A percentile compares a stretch with the other conserved stretches of the same genome.
phyloP scores from a whole-genome alignment of 2,329 filamentous ascomycete species.

The Parascedosporium putredinis region DNA sequence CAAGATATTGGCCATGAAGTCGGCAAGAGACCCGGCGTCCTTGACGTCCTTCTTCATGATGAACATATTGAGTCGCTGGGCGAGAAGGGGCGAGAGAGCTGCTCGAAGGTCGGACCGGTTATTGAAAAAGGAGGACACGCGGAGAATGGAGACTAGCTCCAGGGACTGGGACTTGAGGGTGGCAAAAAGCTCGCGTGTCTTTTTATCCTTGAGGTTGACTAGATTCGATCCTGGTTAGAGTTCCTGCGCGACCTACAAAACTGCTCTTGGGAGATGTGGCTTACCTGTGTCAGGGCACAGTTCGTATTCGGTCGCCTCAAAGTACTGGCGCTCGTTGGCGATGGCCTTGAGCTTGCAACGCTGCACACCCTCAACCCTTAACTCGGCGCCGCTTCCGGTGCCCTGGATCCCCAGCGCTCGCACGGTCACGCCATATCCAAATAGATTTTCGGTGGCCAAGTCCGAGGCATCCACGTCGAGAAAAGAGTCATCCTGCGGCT shows the following conservation, averaged over 20 bases:
- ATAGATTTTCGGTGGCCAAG: constrained; percentile 63
- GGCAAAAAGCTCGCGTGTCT: constrained; percentile 61
- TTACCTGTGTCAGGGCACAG: constrained; percentile 60
- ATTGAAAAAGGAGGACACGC: constrained; percentile 77
- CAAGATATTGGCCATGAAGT: constrained; percentile 93
- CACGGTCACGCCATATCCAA: constrained; percentile 69
- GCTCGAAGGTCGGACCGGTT: constrained; percentile 53
- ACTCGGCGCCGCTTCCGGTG: constrained; percentile 58
- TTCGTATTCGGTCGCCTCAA: constrained; percentile 64
- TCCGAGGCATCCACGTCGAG: constrained; percentile 44
- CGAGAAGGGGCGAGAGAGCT: constrained; percentile 71
- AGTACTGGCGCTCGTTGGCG: constrained; percentile 69
- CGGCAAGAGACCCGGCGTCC: constrained; percentile 77
- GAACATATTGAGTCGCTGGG: constrained; percentile 75
- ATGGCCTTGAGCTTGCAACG: constrained; percentile 45
- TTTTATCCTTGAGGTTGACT: constrained; percentile 34
- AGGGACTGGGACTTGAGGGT: constrained; percentile 75
- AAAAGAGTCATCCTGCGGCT: constrained; percentile 25
- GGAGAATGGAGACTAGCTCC: constrained; percentile 74
- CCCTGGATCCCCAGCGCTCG: constrained; percentile 72
- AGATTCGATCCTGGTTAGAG: constrained; percentile 4
- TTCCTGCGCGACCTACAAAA: constrained; percentile 1
- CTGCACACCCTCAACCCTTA: constrained; percentile 77
- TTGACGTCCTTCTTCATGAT: constrained; percentile 72
- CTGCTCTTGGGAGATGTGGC: constrained; percentile 15